A percentile compares a stretch with the other conserved stretches of the same genome.
phyloP scores from a whole-genome alignment of 2,329 filamentous ascomycete species.

The Pseudopithomyces chartarum region DNA sequence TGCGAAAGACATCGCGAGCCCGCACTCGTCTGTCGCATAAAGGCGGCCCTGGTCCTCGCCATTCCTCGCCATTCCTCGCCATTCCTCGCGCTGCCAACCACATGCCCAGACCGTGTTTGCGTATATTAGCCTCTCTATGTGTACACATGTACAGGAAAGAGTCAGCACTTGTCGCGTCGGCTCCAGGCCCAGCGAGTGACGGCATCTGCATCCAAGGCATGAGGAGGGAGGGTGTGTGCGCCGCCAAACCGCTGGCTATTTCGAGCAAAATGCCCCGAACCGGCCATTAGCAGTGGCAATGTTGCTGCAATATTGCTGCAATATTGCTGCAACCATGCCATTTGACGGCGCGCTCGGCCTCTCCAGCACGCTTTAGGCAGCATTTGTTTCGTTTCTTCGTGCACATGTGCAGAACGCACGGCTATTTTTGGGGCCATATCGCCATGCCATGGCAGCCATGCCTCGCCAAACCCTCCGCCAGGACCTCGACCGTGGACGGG shows the following conservation, averaged over 20 bases:
- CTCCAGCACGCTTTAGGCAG: conserved; percentile 11
- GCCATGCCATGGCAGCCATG: neutral
- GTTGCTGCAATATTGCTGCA: conserved; percentile 8
- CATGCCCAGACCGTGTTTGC: no score
- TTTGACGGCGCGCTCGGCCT: conserved; percentile 10
- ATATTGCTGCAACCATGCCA: conserved; percentile 9
- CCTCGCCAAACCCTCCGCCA: neutral
- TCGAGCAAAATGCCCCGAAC: conserved; percentile 4
- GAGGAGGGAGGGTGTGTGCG: neutral
- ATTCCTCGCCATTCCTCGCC: no score
- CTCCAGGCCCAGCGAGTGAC: neutral
- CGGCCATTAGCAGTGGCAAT: conserved; percentile 11
- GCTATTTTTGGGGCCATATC: conserved; percentile 37
- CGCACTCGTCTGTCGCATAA: neutral
- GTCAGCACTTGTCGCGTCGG: neutral
- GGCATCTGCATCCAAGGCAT: conserved; percentile 15
- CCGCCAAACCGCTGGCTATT: conserved; percentile 1
- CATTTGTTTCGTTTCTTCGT: conserved; percentile 27
- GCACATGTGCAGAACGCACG: conserved; percentile 13
- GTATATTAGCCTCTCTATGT: no score
- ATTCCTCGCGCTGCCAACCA: no score
- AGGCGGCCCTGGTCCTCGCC: neutral
- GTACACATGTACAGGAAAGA: no score
- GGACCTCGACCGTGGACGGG: conserved; percentile 1
- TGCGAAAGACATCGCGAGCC: no score